Evolutionary conservation across 768 basidiomycete species (phyloP).

Genomic region (Tylopilus intermedius): DNA sequence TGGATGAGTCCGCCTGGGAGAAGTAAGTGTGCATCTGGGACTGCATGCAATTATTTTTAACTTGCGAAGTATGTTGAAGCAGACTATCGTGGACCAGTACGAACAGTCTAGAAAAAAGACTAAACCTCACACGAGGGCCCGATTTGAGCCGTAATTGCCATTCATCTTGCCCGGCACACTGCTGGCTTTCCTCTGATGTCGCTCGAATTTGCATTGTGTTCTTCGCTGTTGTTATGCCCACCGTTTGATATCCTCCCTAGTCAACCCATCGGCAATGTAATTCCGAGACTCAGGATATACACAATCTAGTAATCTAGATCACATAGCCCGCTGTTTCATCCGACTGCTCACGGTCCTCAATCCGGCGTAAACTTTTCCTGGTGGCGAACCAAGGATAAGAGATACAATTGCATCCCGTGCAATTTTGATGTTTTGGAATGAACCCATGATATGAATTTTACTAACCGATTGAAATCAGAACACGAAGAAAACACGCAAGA

Average conservation of each 20-base stretch:
- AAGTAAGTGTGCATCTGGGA: constrained; percentile 43
- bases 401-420: constrained; percentile 95
- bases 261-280: constrained; percentile 10
- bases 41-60: not conserved
- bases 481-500: not conserved
- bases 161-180: not conserved
- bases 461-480: constrained; percentile 37
- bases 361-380: constrained; percentile 90
- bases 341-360: constrained; percentile 86
- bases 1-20: constrained; percentile 49
- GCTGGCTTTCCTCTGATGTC: not conserved
- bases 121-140: constrained; percentile 16
- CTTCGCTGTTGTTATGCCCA: not conserved
- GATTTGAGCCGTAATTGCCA: constrained; percentile 6
- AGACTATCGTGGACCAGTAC: constrained; percentile 48
- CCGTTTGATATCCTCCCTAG: constrained; percentile 2
- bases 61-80: constrained; percentile 41
- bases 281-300: constrained; percentile 4
- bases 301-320: constrained; percentile 18
- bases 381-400: constrained; percentile 90
- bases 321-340: constrained; percentile 89
- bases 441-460: constrained; percentile 97
- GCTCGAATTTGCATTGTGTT: not conserved
- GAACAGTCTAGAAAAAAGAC: constrained; percentile 34
- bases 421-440: constrained; percentile 97